Evolutionary conservation across 306 rosid species (phyloP).

Genomic region (Coriaria nepalensis): DNA sequence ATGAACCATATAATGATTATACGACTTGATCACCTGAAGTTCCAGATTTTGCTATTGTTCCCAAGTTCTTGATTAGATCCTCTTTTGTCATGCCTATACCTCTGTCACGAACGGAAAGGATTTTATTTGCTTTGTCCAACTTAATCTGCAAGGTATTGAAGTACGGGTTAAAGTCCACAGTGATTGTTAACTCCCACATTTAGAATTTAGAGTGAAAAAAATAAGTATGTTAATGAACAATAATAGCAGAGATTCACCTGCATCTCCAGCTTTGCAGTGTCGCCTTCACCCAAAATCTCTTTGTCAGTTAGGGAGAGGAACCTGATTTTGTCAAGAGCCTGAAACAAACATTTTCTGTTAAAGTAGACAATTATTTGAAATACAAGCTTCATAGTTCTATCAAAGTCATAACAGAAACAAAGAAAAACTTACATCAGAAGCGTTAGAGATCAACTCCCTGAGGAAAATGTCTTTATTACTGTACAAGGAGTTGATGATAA

Average conservation of each 20-base stretch:
- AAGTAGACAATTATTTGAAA: neutral
- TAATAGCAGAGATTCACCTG: constrained; percentile 67
- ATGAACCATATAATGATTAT: neutral
- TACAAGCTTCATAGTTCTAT: neutral
- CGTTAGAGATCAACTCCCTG: constrained; percentile 93
- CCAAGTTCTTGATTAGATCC: constrained; percentile 91
- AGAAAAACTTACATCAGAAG: constrained; percentile 65
- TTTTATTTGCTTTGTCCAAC: constrained; percentile 82
- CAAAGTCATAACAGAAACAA: neutral
- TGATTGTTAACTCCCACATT: too few relatives aligned
- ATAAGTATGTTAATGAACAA: too few relatives aligned
- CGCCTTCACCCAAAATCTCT: constrained; percentile 95
- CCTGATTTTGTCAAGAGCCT: constrained; percentile 97
- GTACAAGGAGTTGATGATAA: constrained; percentile 80
- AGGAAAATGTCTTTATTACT: constrained; percentile 98
- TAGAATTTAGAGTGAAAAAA: too few relatives aligned
- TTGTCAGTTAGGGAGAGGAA: constrained; percentile 94
- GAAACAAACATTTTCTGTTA: constrained; percentile 5
- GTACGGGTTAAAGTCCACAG: too few relatives aligned
- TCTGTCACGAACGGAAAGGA: constrained; percentile 75
- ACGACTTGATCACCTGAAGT: constrained; percentile 45
- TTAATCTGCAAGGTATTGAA: constrained; percentile 55
- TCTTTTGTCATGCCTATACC: constrained; percentile 99
- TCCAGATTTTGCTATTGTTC: constrained; percentile 98
- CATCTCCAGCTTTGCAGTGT: constrained; percentile 73